Evolutionary conservation across 257 asterid species (phyloP), one percentile per base, ranked within the genome.

Genomic region (Apocynum venetum): DNA sequence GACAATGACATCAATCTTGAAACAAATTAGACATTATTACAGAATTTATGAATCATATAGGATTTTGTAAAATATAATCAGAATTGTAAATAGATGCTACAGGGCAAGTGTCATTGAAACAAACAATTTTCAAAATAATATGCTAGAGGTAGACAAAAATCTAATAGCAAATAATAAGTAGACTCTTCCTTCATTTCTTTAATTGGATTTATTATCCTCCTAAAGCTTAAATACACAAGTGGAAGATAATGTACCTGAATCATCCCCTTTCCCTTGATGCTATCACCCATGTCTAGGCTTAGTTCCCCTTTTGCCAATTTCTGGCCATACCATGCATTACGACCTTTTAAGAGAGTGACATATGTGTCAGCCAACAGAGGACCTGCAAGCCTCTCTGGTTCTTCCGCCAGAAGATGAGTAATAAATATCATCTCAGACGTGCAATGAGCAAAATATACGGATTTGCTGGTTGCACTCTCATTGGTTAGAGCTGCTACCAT

Each of bases 321-420:
- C 81, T 93, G 97, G 8, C 98, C 98, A 19, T 93, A 93, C 98
- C 98, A 93, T 5, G 98, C 83, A 61, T 93, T 93, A 51, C 98
- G 97, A 68, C 97, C 98, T 87, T 93, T 93, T 84, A 93, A 78
- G 71, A 93, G 77, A 13, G 98, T 93, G 61, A 93, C 98, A 11
- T 93, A 93, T n/a, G 97, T 93, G 73, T 93, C 98, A 19, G 97
- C 98, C 66, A 93, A 90, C 89, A 93, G 81, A 25, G 98, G 98
- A 77, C 98, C 97, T 6, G 98, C 98, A 75, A 93, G 95, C 84
- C 85, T 90, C 87, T 93, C 98, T 0, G 97, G 97, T 79, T 91
- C 97, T 86, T 93, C 89, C 2, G 97, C 84, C 84, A 93, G 80
- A 80, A 93, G 82, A 89, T 93, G 96, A 5, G 98, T 93, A 56